These are phyloP conservation scores for Annona squamosa DNA, from an alignment of 164 flowering plant species.

Conservation along the genomic window DNA sequence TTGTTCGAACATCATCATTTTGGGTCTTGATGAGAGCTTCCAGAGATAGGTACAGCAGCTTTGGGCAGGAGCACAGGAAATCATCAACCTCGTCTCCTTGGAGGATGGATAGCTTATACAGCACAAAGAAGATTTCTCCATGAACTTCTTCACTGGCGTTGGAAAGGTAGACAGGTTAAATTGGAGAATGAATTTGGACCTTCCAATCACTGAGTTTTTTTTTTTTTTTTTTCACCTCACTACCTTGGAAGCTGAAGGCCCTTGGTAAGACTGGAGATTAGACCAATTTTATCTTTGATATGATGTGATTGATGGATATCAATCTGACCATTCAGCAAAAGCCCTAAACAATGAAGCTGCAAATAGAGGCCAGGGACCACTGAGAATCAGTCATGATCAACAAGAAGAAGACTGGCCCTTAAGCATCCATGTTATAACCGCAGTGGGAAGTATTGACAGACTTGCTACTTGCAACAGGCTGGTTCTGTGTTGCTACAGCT, in stretches of 20 bases:
- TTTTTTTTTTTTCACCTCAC: not conserved
- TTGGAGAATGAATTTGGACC: not conserved
- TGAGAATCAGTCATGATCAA: not conserved
- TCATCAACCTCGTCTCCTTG: conserved; percentile 31
- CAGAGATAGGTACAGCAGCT: conserved; percentile 51
- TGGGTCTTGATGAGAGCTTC: conserved; percentile 81
- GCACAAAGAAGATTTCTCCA: conserved; percentile 80
- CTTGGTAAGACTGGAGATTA: conserved; percentile 48
- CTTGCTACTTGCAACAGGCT: no score
- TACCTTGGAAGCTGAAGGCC: conserved; percentile 89
- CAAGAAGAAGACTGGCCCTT: not conserved
- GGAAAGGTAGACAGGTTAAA: not conserved
- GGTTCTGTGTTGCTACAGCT: no score
- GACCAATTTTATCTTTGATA: conserved; percentile 45
- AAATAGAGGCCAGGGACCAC: not conserved
- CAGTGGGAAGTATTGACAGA: not conserved
- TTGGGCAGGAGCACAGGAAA: conserved; percentile 39
- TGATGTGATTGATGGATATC: conserved; percentile 26
- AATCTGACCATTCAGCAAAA: conserved; percentile 42
- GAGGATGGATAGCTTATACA: conserved; percentile 51
- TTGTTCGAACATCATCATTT: conserved; percentile 71
- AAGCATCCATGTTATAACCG: not conserved
- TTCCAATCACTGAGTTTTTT: not conserved
- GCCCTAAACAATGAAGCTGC: conserved; percentile 90
- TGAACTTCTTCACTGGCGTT: conserved; percentile 67